Evolutionary conservation across 192 early-diverging fungal species (phyloP).

Genomic region (Mortierella alpina): DNA sequence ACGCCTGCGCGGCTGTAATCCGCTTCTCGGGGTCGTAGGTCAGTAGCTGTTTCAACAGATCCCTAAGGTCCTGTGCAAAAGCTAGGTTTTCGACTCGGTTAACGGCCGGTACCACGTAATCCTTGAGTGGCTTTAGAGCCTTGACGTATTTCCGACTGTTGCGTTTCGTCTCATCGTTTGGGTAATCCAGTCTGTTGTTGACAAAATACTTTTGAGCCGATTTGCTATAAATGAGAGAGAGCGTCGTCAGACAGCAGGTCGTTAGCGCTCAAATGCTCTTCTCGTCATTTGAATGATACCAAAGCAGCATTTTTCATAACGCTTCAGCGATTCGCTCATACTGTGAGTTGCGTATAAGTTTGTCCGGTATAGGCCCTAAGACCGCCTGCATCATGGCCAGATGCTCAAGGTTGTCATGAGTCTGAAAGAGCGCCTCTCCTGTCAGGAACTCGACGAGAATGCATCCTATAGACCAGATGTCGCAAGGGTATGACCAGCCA

Average conservation of each 20-base stretch:
- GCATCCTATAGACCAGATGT: conserved; percentile 98
- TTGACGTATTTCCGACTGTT: conserved; percentile 72
- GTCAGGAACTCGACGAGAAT: conserved; percentile 97
- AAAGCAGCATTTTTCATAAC: background rate
- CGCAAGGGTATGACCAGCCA: conserved; percentile 97
- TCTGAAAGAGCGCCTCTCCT: conserved; percentile 96
- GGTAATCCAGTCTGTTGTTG: conserved; percentile 62
- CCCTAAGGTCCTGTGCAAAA: conserved; percentile 66
- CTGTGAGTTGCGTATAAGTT: conserved; percentile 65
- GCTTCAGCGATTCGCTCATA: conserved; percentile 11
- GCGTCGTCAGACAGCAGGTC: background rate
- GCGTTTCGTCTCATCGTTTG: conserved; percentile 63
- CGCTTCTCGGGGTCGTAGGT: conserved; percentile 84
- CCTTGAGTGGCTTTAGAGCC: conserved; percentile 62
- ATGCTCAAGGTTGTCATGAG: conserved; percentile 97
- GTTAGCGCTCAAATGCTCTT: background rate
- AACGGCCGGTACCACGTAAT: conserved; percentile 43
- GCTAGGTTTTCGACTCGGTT: conserved; percentile 59
- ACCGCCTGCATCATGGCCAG: conserved; percentile 96
- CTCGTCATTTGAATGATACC: background rate
- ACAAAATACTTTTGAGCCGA: conserved; percentile 66
- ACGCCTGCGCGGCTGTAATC: conserved; percentile 86
- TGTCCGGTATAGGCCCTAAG: conserved; percentile 81
- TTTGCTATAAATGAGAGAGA: conserved; percentile 35
- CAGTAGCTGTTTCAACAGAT: conserved; percentile 79